These are phyloP conservation scores for Pseudohalonectria lignicola DNA, from an alignment of 2,329 filamentous ascomycete genomes.

Conservation along the genomic window DNA sequence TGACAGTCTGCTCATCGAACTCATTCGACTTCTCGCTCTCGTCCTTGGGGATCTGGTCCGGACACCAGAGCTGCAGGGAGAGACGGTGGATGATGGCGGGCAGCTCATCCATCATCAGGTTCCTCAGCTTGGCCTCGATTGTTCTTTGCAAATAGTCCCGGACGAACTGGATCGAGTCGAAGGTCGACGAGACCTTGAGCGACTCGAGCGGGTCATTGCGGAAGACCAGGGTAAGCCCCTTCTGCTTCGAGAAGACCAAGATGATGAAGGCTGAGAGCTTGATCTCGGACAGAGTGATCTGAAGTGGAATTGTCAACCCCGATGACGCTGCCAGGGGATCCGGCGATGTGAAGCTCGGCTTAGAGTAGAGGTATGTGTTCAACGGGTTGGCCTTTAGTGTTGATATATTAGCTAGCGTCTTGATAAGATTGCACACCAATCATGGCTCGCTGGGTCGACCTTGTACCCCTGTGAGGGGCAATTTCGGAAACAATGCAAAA, in stretches of 20 bases:
- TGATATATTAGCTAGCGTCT: conserved; percentile 43
- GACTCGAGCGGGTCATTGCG: conserved; percentile 97
- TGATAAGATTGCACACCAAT: too few species aligned
- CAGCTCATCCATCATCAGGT: conserved; percentile 94
- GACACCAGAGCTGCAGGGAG: conserved; percentile 80
- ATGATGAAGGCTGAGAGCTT: conserved; percentile 96
- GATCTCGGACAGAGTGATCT: conserved; percentile 92
- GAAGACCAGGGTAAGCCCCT: conserved; percentile 92
- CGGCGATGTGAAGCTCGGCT: conserved; percentile 85
- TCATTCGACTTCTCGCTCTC: conserved; percentile 43
- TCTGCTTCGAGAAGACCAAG: conserved; percentile 92
- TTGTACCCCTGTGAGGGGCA: too few species aligned
- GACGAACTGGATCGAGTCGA: conserved; percentile 97
- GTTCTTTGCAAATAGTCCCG: conserved; percentile 93
- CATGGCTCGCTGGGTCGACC: too few species aligned
- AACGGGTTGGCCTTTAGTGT: conserved; percentile 70
- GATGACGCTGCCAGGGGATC: conserved; percentile 84
- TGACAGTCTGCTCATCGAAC: conserved; percentile 51
- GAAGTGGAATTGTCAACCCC: conserved; percentile 90
- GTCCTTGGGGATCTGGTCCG: conserved; percentile 66
- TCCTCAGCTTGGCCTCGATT: conserved; percentile 85
- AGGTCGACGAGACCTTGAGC: conserved; percentile 95
- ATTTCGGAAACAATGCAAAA: conserved; percentile 23
- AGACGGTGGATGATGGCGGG: conserved; percentile 92
- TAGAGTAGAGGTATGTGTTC: conserved; percentile 88